Evolutionary conservation across 129 eudicot species (phyloP), one percentile per base, ranked within the genome.

Genomic region (Erigeron canadensis): DNA sequence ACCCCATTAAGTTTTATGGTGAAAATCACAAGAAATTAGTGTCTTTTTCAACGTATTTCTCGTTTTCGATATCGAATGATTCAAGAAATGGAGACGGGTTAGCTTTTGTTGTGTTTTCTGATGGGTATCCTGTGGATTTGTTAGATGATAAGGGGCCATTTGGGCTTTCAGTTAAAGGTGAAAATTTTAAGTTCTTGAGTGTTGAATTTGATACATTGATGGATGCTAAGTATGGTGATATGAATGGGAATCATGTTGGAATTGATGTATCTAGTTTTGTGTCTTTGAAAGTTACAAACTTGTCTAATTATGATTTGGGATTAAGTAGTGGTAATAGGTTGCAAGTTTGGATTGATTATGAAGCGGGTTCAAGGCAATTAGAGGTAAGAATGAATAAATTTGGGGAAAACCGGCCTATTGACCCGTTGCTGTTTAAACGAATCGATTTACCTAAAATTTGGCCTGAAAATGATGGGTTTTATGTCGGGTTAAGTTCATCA

Each of bases 291-390:
- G 85, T 66, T 16, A 67, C 72, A 28, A 84, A 94, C 58, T 84
- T 82, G 66, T 85, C 95, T 40, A 75, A 82, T 0, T 28, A 70
- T 41, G 78, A 84, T 17, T 69, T 92, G 82, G 85, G 80, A 61
- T 64, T 89, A 7, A 75, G 81, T 38, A 80, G 86, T 59, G 93
- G 89, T 44, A 69, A 75, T 61, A 87, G 80, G 69, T 71, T 94
- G 79, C 96, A 90, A 69, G 81, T 82, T 63, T 94, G 98, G 97
- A 82, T 94, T 68, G 96, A 87, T 68, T 94, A 94, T 42, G 86
- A 87, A 69, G 89, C 93, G 11, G 73, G 77, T 55, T 79, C 87
- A 1, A 87, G 77, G 74, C 75, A 87, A 39, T 71, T 94, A 51
- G 97, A 85, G 76, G 85, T 94, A 28, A 69, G 98, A 42, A 47